Evolutionary conservation across 768 basidiomycete genomes (phyloP), one percentile per base, ranked within the genome.

Genomic region (Pleurotus eryngii): DNA sequence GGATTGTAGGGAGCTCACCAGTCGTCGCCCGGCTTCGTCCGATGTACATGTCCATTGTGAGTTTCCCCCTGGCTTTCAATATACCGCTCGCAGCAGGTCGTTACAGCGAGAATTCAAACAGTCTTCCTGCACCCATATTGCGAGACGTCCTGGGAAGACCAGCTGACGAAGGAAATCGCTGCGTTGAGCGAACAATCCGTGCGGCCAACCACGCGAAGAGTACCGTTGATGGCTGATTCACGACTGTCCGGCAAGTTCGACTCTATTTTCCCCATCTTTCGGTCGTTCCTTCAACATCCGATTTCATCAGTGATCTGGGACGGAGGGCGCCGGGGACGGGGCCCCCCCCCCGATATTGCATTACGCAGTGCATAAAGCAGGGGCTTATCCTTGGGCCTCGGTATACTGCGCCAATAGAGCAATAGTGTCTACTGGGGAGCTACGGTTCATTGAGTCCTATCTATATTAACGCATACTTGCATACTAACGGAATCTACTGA

Each of bases 261-360:
- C 46, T 50, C 40, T 58, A 45, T 39, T 20, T n/a, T n/a, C n/a
- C n/a, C 9, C 30, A 22, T 7, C n/a, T 45, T 24, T 5, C 24
- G 24, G 24, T 5, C 5, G 20, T 24, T 24, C 24, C 5, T 24
- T 24, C 4, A 24, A 24, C 4, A 24, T 24, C 43, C 43, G 24
- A 22, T 4, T 38, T 9, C 37, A 11, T 37, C 63, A 85, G 84
- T 30, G 85, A 87, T 62, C 72, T 87, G 4, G 85, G n/a, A 86
- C 85, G 1, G 85, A 87, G 65, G 85, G 84, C 2, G 84, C 84
- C 1, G 77, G 70, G 22, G 85, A 86, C 62, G 82, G n/a, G n/a
- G n/a, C n/a, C n/a, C n/a, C n/a, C n/a, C n/a, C n/a, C n/a, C 84
- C 15, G 85, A 87, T 61, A 69, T 86, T 11, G 72, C 76, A 0